These are phyloP conservation scores for Cutaneotrichosporon sp. DNA, from an alignment of 1,284 basidiomycete genomes.

Conservation along the genomic window DNA sequence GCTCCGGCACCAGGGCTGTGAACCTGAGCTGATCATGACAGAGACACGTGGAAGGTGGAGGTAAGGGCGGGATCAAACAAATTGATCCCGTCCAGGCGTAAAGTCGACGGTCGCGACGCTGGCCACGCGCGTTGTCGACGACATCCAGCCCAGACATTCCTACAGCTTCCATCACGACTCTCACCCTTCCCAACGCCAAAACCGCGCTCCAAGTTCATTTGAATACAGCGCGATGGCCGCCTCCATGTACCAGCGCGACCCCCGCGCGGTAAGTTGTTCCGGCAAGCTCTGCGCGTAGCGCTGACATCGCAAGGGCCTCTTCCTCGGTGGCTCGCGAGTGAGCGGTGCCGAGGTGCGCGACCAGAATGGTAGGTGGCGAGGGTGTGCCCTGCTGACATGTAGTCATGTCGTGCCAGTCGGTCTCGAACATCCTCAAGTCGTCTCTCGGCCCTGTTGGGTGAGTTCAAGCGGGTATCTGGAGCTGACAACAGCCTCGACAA, in stretches of 20 bases:
- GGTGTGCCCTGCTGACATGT: constrained; percentile 15
- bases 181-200: not conserved
- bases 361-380: constrained; percentile 73
- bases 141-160: constrained; percentile 13
- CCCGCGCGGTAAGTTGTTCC: constrained; percentile 47
- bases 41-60: constrained; percentile 10
- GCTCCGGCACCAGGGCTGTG: not conserved
- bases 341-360: constrained; percentile 94
- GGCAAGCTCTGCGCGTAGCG: not conserved
- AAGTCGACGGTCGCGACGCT: constrained; percentile 10
- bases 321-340: constrained; percentile 89
- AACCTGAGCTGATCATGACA: not conserved
- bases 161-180: constrained; percentile 19
- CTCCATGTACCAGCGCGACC: constrained; percentile 55
- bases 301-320: constrained; percentile 62
- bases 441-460: constrained; percentile 84
- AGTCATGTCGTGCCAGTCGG: constrained; percentile 94
- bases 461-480: constrained; percentile 15
- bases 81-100: constrained; percentile 9
- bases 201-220: not conserved
- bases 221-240: constrained; percentile 44
- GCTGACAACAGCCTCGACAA: constrained; percentile 70
- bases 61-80: constrained; percentile 6
- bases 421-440: constrained; percentile 97
- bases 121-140: constrained; percentile 11